Evolutionary conservation across 148 eudicot genomes (phyloP).

Genomic region (Linanthus parryae): DNA sequence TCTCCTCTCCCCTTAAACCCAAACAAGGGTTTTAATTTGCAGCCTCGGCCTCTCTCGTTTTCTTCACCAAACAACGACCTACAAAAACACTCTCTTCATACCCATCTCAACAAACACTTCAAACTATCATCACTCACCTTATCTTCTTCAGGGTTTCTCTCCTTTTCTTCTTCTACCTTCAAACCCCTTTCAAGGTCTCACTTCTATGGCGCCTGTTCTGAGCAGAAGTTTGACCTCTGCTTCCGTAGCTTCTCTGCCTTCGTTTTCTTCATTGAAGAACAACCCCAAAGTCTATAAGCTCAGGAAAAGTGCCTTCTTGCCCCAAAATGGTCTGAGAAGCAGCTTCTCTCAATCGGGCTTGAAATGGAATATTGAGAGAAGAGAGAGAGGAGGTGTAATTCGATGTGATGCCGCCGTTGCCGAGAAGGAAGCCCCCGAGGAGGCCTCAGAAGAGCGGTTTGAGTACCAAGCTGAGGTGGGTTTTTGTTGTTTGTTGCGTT

Average conservation of each 20-base stretch:
- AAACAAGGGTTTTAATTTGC: not conserved
- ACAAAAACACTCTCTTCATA: conserved; percentile 1
- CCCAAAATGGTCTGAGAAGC: conserved; percentile 29
- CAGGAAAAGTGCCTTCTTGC: conserved; percentile 41
- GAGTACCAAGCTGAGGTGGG: conserved; percentile 98
- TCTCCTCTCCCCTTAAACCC: conserved; percentile 30
- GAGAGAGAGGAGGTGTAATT: conserved; percentile 35
- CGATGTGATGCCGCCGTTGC: conserved; percentile 81
- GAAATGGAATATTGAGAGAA: conserved; percentile 35
- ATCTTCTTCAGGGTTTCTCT: not conserved
- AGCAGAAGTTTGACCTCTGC: conserved; percentile 44
- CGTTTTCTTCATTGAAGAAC: conserved; percentile 25
- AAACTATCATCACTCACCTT: not conserved
- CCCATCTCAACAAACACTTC: not conserved
- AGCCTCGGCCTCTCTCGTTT: conserved; percentile 19
- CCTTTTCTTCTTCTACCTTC: not conserved
- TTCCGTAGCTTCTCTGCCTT: conserved; percentile 42
- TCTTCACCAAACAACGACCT: not conserved
- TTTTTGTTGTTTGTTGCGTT: conserved; percentile 2
- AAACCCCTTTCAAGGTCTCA: too few species aligned
- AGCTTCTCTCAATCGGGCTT: conserved; percentile 30
- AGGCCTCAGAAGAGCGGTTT: conserved; percentile 55
- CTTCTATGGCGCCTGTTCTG: conserved; percentile 52
- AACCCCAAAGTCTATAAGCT: conserved; percentile 15
- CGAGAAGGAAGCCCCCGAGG: conserved; percentile 67